phyloP scores from a whole-genome alignment of 495 filamentous ascomycete genomes.

The Hypoxylon trugodes region DNA sequence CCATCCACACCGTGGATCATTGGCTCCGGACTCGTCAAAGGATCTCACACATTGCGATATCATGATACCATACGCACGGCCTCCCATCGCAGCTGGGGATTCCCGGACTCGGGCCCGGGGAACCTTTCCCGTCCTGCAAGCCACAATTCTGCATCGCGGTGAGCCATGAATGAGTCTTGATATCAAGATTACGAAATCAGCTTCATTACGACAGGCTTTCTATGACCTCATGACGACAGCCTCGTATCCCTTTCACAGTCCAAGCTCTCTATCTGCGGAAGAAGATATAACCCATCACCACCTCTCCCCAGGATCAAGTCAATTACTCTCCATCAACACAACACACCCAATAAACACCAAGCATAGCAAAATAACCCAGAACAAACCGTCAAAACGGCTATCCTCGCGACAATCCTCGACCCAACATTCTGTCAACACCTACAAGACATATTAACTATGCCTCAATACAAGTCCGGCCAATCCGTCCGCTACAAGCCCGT shows the following conservation, averaged over 20 bases:
- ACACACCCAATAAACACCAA: background rate
- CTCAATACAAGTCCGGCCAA: conserved; percentile 43
- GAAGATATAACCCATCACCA: conserved; percentile 6
- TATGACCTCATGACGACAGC: conserved; percentile 26
- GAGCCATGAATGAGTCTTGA: conserved; percentile 5
- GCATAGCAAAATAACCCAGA: too few relatives aligned
- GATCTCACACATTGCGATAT: background rate
- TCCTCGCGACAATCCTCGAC: background rate
- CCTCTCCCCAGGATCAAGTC: background rate
- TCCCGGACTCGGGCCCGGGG: background rate
- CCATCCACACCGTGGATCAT: background rate
- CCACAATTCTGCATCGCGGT: background rate
- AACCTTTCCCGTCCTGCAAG: background rate
- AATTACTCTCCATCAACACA: background rate
- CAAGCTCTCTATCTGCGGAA: background rate
- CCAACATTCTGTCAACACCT: background rate
- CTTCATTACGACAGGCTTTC: conserved; percentile 8
- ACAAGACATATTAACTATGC: conserved; percentile 7
- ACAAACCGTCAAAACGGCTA: background rate
- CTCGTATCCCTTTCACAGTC: background rate
- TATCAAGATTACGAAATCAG: conserved; percentile 32
- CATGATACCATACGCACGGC: conserved; percentile 3
- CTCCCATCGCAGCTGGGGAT: background rate
- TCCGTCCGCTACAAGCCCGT: conserved; percentile 54
- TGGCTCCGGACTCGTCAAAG: background rate